These are phyloP conservation scores for Byssochlamys sp. DNA, from an alignment of 2,329 filamentous ascomycete genomes.

Conservation along the genomic window DNA sequence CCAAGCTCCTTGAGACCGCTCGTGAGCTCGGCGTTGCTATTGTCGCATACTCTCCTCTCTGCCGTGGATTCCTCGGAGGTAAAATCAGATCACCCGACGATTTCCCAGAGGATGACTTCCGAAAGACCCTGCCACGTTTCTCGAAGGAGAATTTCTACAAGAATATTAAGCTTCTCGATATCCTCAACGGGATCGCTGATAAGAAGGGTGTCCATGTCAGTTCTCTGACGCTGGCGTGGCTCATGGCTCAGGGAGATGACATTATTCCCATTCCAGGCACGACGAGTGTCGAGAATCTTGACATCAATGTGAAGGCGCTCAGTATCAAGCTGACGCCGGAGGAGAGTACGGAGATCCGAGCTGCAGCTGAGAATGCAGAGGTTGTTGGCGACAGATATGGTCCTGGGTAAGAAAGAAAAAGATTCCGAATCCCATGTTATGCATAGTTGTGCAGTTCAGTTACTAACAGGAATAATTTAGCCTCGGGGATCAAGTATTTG, in stretches of 20 bases:
- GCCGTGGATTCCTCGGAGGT: constrained; percentile 22
- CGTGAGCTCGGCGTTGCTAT: constrained; percentile 37
- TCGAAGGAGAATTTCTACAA: constrained; percentile 46
- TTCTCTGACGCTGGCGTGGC: constrained; percentile 10
- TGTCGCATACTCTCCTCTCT: constrained; percentile 32
- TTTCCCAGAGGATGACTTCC: constrained; percentile 37
- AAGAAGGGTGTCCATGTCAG: constrained; percentile 9
- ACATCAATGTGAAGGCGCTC: constrained; percentile 15
- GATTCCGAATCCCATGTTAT: background rate
- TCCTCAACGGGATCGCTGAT: constrained; percentile 7
- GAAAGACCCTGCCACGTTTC: constrained; percentile 41
- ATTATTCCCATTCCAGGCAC: constrained; percentile 19
- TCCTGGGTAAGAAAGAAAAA: constrained; percentile 1
- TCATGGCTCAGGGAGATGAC: constrained; percentile 5
- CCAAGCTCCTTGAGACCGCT: constrained; percentile 34
- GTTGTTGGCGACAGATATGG: constrained; percentile 15
- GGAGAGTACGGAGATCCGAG: constrained; percentile 11
- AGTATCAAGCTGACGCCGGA: constrained; percentile 13
- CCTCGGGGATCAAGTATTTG: background rate
- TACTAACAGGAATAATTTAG: background rate
- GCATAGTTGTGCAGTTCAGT: background rate
- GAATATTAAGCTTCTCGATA: constrained; percentile 41
- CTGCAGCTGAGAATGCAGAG: constrained; percentile 12
- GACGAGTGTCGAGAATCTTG: constrained; percentile 15
- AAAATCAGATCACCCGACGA: constrained; percentile 30